These are phyloP conservation scores for Hypoxylon sp. DNA, from an alignment of 2,329 filamentous ascomycete genomes.

Conservation along the genomic window DNA sequence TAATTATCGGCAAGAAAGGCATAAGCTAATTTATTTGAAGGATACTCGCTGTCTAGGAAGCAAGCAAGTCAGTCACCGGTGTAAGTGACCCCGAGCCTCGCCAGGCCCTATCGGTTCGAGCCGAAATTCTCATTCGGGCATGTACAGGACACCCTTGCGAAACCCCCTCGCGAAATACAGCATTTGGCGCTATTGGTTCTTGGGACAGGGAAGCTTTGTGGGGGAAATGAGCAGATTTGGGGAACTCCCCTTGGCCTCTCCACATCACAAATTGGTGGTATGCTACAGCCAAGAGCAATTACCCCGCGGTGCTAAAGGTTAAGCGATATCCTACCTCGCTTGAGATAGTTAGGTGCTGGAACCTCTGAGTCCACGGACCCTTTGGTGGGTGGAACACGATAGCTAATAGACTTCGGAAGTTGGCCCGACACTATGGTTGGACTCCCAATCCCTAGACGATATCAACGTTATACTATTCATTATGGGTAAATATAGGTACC, in stretches of 20 bases:
- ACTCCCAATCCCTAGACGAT: too few relatives aligned
- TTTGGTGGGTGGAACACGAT: too few relatives aligned
- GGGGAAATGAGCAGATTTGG: neutral
- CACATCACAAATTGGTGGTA: neutral
- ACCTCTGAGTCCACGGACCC: too few relatives aligned
- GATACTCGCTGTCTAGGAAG: slow-evolving; percentile 2
- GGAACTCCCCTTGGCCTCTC: neutral
- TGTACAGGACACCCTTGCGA: neutral
- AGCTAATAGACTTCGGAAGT: too few relatives aligned
- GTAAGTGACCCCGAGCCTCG: slow-evolving; percentile 25
- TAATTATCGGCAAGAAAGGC: neutral
- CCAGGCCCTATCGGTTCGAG: slow-evolving; percentile 4
- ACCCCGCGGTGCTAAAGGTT: too few relatives aligned
- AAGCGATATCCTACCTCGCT: too few relatives aligned
- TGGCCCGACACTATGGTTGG: too few relatives aligned
- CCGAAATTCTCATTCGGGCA: slow-evolving; percentile 1
- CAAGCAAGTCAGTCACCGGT: slow-evolving; percentile 8
- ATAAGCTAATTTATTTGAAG: slow-evolving; percentile 5
- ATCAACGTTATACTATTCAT: too few relatives aligned
- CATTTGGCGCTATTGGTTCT: neutral
- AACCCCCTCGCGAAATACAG: slow-evolving; percentile 12
- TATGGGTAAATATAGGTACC: too few relatives aligned
- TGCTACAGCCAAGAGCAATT: neutral
- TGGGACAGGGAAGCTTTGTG: neutral
- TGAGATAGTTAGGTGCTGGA: too few relatives aligned